A percentile compares a stretch with the other conserved stretches of the same genome.
These are phyloP conservation scores for Leccinum boreale DNA, from an alignment of 768 basidiomycete genomes.

Conservation along the genomic window DNA sequence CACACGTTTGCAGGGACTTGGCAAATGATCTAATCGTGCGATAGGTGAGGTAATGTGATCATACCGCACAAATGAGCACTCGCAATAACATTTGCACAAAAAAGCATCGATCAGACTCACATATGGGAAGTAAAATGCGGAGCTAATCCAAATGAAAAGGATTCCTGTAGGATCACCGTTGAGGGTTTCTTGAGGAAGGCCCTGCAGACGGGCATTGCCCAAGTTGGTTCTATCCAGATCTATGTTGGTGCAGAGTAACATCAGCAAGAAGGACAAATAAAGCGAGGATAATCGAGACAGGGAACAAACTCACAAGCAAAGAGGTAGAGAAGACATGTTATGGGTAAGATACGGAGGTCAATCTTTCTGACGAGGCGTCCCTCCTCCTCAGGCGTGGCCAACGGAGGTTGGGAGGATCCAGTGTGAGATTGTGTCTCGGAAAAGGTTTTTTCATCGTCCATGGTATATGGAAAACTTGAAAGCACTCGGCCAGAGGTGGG, in stretches of 20 bases:
- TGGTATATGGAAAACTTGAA: background rate
- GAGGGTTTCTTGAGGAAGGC: slow-evolving; percentile 63
- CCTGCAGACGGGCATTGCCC: slow-evolving; percentile 76
- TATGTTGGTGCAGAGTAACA: slow-evolving; percentile 3
- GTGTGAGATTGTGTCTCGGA: background rate
- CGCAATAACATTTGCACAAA: background rate
- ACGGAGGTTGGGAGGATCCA: background rate
- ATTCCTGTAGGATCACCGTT: slow-evolving; percentile 63
- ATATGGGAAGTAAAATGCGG: slow-evolving; percentile 77
- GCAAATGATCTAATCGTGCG: slow-evolving; percentile 51
- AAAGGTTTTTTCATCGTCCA: slow-evolving; percentile 22
- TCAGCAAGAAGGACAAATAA: slow-evolving; percentile 1
- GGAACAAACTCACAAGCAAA: slow-evolving; percentile 56
- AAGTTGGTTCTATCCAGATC: slow-evolving; percentile 73
- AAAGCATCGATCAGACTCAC: slow-evolving; percentile 34
- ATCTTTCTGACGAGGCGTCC: slow-evolving; percentile 36
- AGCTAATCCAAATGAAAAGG: slow-evolving; percentile 72
- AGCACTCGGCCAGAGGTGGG: background rate
- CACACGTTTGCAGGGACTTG: slow-evolving; percentile 65
- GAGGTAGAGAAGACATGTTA: slow-evolving; percentile 70
- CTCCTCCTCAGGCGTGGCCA: slow-evolving; percentile 34
- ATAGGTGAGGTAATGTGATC: background rate
- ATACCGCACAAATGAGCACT: background rate
- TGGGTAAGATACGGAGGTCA: slow-evolving; percentile 38
- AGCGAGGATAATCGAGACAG: background rate